A percentile compares a stretch with the other conserved stretches of the same genome.
Evolutionary conservation across 2,329 filamentous ascomycete species (phyloP).

Genomic region (Mariannaea sp.): DNA sequence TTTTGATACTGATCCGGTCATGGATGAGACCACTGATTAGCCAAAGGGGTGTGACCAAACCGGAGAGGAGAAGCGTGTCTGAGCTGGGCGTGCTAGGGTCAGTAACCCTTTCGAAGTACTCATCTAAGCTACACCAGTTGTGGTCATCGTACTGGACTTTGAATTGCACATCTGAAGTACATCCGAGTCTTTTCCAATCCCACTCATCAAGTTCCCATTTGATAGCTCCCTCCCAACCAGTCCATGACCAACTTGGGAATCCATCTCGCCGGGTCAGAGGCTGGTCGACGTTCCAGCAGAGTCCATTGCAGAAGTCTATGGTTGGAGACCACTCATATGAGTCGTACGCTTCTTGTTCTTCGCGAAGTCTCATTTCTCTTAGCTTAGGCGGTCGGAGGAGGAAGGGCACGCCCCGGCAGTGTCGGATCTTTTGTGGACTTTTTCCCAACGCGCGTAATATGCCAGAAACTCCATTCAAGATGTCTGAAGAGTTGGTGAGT

Average conservation of each 20-base stretch:
- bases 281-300: neutral
- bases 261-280: neutral
- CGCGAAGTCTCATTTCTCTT: neutral
- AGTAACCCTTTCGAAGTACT: neutral
- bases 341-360: neutral
- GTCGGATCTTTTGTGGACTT: neutral
- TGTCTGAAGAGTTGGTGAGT: neutral
- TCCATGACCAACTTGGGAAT: constrained; percentile 9
- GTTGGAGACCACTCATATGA: neutral
- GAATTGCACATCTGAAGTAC: neutral
- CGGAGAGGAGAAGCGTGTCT: neutral
- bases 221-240: neutral
- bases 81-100: neutral
- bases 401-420: neutral
- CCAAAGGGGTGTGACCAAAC: neutral
- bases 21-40: neutral
- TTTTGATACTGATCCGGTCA: neutral
- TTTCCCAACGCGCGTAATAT: neutral
- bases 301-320: neutral
- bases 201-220: neutral
- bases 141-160: neutral
- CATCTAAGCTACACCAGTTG: neutral
- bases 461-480: neutral
- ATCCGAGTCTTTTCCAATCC: neutral
- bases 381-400: neutral